These are phyloP conservation scores for Pseudopithomyces maydicus DNA, from an alignment of 2,329 filamentous ascomycete genomes.

Conservation along the genomic window DNA sequence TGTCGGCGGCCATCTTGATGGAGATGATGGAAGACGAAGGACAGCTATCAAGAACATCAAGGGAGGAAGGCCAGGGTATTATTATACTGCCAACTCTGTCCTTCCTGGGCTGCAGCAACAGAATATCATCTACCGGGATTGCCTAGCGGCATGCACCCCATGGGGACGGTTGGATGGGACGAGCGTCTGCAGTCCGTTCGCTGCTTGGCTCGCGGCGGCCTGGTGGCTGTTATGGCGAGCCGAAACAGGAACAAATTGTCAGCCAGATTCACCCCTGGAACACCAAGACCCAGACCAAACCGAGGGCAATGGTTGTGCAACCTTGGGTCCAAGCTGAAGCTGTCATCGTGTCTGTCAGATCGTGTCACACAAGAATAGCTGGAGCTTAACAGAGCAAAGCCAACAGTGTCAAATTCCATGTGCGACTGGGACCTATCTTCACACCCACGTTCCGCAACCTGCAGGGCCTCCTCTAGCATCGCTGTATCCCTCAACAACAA, in stretches of 20 bases:
- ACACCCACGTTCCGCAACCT: slow-evolving; percentile 5
- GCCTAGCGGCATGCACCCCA: slow-evolving; percentile 32
- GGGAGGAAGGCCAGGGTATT: slow-evolving; percentile 18
- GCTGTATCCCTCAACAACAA: neutral
- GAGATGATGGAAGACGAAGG: slow-evolving; percentile 18
- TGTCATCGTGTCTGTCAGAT: neutral
- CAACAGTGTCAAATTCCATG: neutral
- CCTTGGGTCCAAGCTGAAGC: slow-evolving; percentile 16
- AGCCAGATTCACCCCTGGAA: slow-evolving; percentile 12
- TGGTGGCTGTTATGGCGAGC: slow-evolving; percentile 26
- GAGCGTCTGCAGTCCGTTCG: slow-evolving; percentile 23
- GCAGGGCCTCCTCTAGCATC: neutral
- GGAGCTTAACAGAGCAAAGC: neutral
- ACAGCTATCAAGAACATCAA: slow-evolving; percentile 18
- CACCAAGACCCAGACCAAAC: slow-evolving; percentile 15
- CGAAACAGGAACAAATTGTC: slow-evolving; percentile 14
- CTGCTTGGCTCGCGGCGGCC: slow-evolving; percentile 32
- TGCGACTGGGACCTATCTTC: neutral
- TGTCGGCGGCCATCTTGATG: slow-evolving; percentile 29
- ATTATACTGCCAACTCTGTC: slow-evolving; percentile 3
- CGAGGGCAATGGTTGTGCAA: slow-evolving; percentile 24
- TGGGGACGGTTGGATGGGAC: slow-evolving; percentile 43
- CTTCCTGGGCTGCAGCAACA: neutral
- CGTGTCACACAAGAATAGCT: neutral
- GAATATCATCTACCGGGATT: slow-evolving; percentile 21